Percentiles rank a stretch among this genome's conserved stretches.
These are phyloP conservation scores for Ogataea dorogensis DNA, from an alignment of 805 yeast genomes.

Conservation along the genomic window DNA sequence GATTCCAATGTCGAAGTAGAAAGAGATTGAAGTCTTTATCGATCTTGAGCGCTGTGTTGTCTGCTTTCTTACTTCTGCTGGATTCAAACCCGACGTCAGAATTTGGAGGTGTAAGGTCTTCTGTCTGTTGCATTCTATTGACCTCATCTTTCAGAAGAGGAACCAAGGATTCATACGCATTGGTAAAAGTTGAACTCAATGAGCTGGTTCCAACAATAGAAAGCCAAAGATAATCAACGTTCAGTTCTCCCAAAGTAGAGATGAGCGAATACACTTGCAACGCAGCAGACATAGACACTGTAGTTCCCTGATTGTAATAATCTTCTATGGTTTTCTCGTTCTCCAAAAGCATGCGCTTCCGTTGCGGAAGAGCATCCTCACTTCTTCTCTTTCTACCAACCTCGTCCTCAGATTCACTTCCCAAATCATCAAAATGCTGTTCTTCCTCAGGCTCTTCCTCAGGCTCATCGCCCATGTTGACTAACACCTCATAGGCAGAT, in stretches of 20 bases:
- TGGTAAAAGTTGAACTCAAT: slow-evolving; percentile 68
- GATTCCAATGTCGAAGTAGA: slow-evolving; percentile 86
- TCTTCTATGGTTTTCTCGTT: slow-evolving; percentile 60
- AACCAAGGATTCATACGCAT: slow-evolving; percentile 65
- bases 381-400: slow-evolving; percentile 28
- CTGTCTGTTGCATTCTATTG: slow-evolving; percentile 52
- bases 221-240: slow-evolving; percentile 71
- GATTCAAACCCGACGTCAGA: slow-evolving; percentile 16
- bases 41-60: slow-evolving; percentile 45
- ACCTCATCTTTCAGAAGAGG: slow-evolving; percentile 85
- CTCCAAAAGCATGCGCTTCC: slow-evolving; percentile 39
- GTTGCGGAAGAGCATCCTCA: slow-evolving; percentile 34
- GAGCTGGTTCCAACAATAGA: slow-evolving; percentile 87
- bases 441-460: slow-evolving; percentile 37
- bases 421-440: slow-evolving; percentile 26
- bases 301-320: slow-evolving; percentile 84
- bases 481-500: slow-evolving; percentile 57
- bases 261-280: slow-evolving; percentile 78
- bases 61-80: slow-evolving; percentile 32
- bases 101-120: slow-evolving; percentile 7
- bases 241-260: slow-evolving; percentile 81
- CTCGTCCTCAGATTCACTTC: slow-evolving; percentile 29
- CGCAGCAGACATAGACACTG: slow-evolving; percentile 70
- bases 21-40: slow-evolving; percentile 87
- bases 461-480: slow-evolving; percentile 39